Evolutionary conservation across 306 rosid species (phyloP).

Genomic region (Castanea mollissima): DNA sequence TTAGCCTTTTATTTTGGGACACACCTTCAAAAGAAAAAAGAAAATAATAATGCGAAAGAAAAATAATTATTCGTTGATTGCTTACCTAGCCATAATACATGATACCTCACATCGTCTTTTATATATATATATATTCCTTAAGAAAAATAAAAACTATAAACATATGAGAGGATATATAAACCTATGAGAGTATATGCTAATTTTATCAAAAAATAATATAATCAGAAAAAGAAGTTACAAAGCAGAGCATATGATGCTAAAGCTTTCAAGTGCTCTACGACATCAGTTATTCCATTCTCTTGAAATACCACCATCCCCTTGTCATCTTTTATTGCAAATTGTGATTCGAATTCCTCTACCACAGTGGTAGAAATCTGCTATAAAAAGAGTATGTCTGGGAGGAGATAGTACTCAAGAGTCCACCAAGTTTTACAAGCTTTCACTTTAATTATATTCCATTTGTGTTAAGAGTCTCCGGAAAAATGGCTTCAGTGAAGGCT

Average conservation of each 20-base stretch:
- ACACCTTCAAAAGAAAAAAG: background rate
- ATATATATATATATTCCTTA: no score
- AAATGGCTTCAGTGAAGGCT: constrained; percentile 46
- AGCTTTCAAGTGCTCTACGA: constrained; percentile 7
- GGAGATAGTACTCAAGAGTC: background rate
- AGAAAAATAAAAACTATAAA: no score
- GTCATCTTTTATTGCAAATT: background rate
- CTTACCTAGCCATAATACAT: no score
- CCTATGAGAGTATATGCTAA: background rate
- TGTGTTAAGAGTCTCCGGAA: background rate
- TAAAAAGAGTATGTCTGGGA: constrained; percentile 7
- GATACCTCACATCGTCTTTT: no score
- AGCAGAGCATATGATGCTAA: constrained; percentile 35
- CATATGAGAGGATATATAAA: background rate
- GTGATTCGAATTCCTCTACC: constrained; percentile 31
- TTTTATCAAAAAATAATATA: background rate
- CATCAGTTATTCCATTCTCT: constrained; percentile 12
- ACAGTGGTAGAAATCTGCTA: constrained; percentile 4
- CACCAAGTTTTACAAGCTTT: background rate
- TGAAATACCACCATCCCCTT: constrained; percentile 4
- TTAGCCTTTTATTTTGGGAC: no score
- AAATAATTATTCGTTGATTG: no score
- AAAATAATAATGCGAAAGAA: no score
- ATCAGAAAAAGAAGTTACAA: background rate
- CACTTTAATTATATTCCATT: background rate